Base-by-base conservation (phyloP, 179 eudicot genomes). In the Camellia oleifera region DNA sequence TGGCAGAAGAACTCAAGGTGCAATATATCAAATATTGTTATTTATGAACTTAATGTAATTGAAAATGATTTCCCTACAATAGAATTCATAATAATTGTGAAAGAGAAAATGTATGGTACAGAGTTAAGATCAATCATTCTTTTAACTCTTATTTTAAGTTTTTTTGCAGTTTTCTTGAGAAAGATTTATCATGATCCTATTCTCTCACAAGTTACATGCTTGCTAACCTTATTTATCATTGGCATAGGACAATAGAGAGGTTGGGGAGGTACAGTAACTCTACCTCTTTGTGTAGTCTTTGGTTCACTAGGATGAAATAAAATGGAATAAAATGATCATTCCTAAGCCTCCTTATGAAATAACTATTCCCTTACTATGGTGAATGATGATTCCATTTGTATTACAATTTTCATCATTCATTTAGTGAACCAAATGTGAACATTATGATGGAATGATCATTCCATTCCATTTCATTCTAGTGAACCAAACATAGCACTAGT, bases 1-100 rank as follows among this genome's bases (percentile, higher is more conserved):
- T 97, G 97, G 97, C 98, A 9, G 97, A 94, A 85, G 91, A 97
- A 79, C 96, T 97, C 68, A 97, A 92, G 97, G 99, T 93, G 57
- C 8, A 7, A n/a, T 46, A 79, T 46, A 42, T 71, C 23, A 40
- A 57, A 67, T n/a, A 32, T 15, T 66, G 12, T 11, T 23, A 8
- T n/a, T 54, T 77, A 26, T 42, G 0, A 48, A 71, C 7, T 9
- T 17, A 18, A 2, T 17, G 7, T 53, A 20, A 5, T 45, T 1
- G 18, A 4, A 52, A 8, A 74, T 18, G 48, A 10, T 42, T 20
- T 74, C 7, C 15, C 20, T 74, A 20, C 1, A 7, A 60, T 58
- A 45, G 32, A 75, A 45, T 11, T 57, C 46, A n/a, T 56, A 56
- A 4, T 74, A 56, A 12, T 74, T 74, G 77, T 54, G 45, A 6